These are phyloP conservation scores for Pseudogymnoascus sp. DNA, from an alignment of 2,329 filamentous ascomycete genomes.

Conservation along the genomic window DNA sequence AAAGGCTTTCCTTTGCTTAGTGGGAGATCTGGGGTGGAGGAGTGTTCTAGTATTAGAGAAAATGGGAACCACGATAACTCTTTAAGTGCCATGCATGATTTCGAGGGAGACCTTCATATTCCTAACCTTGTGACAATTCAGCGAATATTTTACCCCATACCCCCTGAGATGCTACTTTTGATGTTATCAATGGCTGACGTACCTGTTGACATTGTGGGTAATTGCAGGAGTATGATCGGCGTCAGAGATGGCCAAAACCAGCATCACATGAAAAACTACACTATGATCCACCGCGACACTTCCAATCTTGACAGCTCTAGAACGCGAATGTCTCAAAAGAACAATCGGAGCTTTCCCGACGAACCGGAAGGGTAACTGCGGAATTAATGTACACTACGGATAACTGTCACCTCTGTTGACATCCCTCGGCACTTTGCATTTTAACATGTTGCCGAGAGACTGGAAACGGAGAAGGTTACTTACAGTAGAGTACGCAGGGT, in stretches of 20 bases:
- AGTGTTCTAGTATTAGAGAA: constrained; percentile 8
- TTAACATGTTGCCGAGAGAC: not conserved
- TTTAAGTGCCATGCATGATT: not conserved
- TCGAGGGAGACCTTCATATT: not conserved
- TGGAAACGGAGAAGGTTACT: not conserved
- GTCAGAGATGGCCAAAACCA: not conserved
- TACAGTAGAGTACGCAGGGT: not conserved
- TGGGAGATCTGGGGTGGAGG: not conserved
- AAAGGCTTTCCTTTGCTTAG: constrained; percentile 5
- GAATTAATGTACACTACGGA: not conserved
- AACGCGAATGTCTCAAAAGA: constrained; percentile 1
- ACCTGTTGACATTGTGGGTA: not conserved
- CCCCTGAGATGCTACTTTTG: not conserved
- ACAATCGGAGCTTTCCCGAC: not conserved
- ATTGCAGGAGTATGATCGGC: constrained; percentile 6
- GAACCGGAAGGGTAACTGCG: not conserved
- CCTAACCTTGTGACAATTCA: not conserved
- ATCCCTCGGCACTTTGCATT: not conserved
- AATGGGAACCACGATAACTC: constrained; percentile 7
- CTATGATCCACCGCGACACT: constrained; percentile 1
- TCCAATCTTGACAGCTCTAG: constrained; percentile 3
- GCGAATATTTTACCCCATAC: not conserved
- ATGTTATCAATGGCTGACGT: not conserved
- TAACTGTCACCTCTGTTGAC: not conserved
- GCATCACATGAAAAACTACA: constrained; percentile 3